Conservation (phyloP, 371 early-diverging fungal species). For the Lichtheimia ornata region DNA sequence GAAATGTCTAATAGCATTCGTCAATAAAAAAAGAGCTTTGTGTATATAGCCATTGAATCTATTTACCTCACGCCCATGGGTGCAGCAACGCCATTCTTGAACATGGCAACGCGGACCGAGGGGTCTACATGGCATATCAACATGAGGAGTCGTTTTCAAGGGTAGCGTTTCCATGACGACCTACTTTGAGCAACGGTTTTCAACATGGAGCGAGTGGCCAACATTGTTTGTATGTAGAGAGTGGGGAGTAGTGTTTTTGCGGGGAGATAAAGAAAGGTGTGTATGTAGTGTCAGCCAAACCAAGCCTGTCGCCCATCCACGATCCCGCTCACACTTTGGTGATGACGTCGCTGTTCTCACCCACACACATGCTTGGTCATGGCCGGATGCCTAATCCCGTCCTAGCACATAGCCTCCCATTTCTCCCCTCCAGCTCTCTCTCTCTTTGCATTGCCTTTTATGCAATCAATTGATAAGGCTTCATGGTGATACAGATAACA, state of each 20-base stretch:
- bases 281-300: no score
- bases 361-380: no score
- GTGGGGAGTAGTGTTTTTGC: slow-evolving; percentile 14
- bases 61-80: slow-evolving; percentile 42
- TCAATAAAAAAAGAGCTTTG: neutral
- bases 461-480: no score
- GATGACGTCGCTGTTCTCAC: no score
- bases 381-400: no score
- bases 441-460: no score
- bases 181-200: slow-evolving; percentile 52
- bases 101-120: slow-evolving; percentile 26
- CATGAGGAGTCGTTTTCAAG: neutral
- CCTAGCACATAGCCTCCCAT: no score
- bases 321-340: no score
- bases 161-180: neutral
- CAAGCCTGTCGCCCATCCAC: no score
- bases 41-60: neutral
- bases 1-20: slow-evolving; percentile 33
- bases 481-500: no score
- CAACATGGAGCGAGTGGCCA: slow-evolving; percentile 48
- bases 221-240: slow-evolving; percentile 20
- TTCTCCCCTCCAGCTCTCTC: no score
- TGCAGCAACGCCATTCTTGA: slow-evolving; percentile 40
- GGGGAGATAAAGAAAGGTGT: no score
- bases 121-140: slow-evolving; percentile 27